Evolutionary conservation across 2,329 filamentous ascomycete species (phyloP).

Genomic region (Diaporthe sp.): DNA sequence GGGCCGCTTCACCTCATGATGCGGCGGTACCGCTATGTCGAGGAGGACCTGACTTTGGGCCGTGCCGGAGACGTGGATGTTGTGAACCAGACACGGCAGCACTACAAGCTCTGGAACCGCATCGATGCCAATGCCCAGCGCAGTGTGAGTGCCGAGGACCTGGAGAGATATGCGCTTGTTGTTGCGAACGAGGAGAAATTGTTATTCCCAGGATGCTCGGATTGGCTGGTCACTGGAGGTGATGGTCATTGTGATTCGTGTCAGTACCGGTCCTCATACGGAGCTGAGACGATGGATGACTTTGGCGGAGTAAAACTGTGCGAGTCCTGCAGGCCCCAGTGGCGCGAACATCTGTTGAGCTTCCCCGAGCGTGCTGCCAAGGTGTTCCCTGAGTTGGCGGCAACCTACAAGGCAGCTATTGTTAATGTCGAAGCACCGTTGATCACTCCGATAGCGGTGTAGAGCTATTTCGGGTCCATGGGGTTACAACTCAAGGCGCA

Average conservation of each 20-base stretch:
- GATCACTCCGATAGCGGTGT: neutral
- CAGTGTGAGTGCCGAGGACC: neutral
- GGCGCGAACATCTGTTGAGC: neutral
- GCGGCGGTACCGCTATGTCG: slow-evolving; percentile 2
- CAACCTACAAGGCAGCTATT: neutral
- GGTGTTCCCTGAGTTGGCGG: neutral
- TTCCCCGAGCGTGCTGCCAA: neutral
- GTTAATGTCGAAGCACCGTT: neutral
- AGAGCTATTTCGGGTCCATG: neutral
- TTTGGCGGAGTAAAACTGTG: slow-evolving; percentile 1
- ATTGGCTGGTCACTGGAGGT: neutral
- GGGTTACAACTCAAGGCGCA: no score
- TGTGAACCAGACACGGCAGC: neutral
- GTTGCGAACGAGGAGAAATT: neutral
- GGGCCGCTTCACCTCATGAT: neutral
- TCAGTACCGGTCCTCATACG: neutral
- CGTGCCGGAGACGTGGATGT: neutral
- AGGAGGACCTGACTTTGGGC: slow-evolving; percentile 7
- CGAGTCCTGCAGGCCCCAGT: neutral
- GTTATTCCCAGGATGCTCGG: neutral
- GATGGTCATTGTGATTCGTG: neutral
- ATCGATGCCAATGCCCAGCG: neutral
- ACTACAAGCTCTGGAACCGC: neutral
- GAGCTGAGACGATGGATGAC: neutral
- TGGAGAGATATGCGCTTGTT: neutral